phyloP scores from a whole-genome alignment of 1,139 yeast genomes.

The Spathaspora sp. region DNA sequence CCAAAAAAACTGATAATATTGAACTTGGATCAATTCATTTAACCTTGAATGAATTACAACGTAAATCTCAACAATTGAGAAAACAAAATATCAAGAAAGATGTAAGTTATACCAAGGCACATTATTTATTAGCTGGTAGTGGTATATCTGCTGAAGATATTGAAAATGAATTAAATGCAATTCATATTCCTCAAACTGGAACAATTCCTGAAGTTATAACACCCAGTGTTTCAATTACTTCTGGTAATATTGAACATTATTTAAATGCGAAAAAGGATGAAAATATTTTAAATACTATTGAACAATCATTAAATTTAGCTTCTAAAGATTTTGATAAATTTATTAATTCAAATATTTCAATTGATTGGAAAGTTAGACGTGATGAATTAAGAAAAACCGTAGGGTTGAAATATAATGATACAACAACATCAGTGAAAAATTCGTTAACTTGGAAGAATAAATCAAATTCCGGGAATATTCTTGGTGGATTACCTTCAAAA shows the following conservation, averaged over 20 bases:
- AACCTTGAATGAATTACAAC: constrained; percentile 74
- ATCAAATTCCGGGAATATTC: constrained; percentile 35
- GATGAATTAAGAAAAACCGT: constrained; percentile 69
- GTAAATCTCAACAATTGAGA: constrained; percentile 64
- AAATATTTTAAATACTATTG: constrained; percentile 79
- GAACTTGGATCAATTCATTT: constrained; percentile 73
- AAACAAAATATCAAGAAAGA: constrained; percentile 36
- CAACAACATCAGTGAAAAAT: constrained; percentile 6
- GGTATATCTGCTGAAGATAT: constrained; percentile 89
- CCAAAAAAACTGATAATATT: constrained; percentile 50
- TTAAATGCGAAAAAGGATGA: constrained; percentile 75
- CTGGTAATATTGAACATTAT: constrained; percentile 49
- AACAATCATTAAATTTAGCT: constrained; percentile 71
- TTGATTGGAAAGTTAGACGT: constrained; percentile 83
- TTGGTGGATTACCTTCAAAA: constrained; percentile 30
- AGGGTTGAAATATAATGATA: constrained; percentile 37
- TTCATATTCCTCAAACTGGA: constrained; percentile 22
- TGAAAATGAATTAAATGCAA: constrained; percentile 58
- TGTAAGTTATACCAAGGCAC: constrained; percentile 76
- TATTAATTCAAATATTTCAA: constrained; percentile 67
- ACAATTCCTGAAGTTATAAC: constrained; percentile 2
- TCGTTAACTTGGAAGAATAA: constrained; percentile 38
- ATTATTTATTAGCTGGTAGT: constrained; percentile 84
- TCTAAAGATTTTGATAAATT: constrained; percentile 81
- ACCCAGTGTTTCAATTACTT: not conserved